Percentiles rank a stretch among this genome's conserved stretches.
phyloP scores from a whole-genome alignment of 305 asterid species.

The Solanum hybrid region DNA sequence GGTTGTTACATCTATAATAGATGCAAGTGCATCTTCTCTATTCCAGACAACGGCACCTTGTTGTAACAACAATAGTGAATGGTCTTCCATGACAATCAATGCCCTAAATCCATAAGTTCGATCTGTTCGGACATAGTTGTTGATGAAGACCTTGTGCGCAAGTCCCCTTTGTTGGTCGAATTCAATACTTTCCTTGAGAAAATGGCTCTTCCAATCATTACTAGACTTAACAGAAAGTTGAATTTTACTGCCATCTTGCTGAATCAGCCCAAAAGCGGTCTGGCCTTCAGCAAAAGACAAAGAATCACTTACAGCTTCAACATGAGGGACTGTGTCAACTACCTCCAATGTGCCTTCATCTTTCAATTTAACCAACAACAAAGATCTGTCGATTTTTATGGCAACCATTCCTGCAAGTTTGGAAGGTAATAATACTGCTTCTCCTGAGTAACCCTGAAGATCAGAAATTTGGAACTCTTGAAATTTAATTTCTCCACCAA shows the following conservation, averaged over 20 bases:
- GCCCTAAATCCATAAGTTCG: slow-evolving; percentile 90
- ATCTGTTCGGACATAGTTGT: slow-evolving; percentile 72
- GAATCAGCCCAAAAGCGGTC: slow-evolving; percentile 64
- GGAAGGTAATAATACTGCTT: slow-evolving; percentile 51
- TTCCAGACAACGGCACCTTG: slow-evolving; percentile 93
- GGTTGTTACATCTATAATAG: slow-evolving; percentile 73
- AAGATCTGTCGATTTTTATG: slow-evolving; percentile 28
- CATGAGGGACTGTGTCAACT: slow-evolving; percentile 38
- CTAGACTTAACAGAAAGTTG: slow-evolving; percentile 55
- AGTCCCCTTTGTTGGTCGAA: slow-evolving; percentile 67
- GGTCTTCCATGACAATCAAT: slow-evolving; percentile 93
- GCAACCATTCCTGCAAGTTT: slow-evolving; percentile 55
- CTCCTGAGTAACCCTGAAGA: slow-evolving; percentile 43
- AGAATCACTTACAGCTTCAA: slow-evolving; percentile 63
- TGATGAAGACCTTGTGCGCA: slow-evolving; percentile 71
- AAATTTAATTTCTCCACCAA: slow-evolving; percentile 54
- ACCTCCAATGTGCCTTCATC: slow-evolving; percentile 45
- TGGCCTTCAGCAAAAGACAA: slow-evolving; percentile 50
- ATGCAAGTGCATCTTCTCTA: slow-evolving; percentile 95
- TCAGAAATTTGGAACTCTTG: slow-evolving; percentile 49
- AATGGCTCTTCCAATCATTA: slow-evolving; percentile 51
- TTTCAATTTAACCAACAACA: slow-evolving; percentile 41
- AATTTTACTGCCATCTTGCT: slow-evolving; percentile 48
- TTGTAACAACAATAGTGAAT: slow-evolving; percentile 68
- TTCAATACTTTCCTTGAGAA: slow-evolving; percentile 57